Base-by-base conservation (phyloP, 306 rosid genomes). In the Glycine tomentella region DNA sequence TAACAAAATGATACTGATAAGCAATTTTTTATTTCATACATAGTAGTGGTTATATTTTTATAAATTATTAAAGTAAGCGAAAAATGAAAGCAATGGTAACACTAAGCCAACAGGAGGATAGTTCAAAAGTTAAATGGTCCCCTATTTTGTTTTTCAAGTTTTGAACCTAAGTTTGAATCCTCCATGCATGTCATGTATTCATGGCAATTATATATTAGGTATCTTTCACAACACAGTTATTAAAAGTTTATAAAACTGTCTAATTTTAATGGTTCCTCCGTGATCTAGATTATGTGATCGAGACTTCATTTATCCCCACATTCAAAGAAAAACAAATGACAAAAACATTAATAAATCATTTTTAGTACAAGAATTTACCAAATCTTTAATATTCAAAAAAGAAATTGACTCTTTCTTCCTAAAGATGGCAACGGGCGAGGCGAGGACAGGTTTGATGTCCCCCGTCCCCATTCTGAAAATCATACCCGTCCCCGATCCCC, bases 361-460 rank as follows among this genome's bases (percentile, higher is more conserved):
- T 55, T 1, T 58, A 40, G n/a, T 34, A 53, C n/a, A 73, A 16
- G 59, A 45, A 48, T 11, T 75, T 8, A 57, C 51, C 80, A 63
- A 63, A 63, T 6, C 57, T 13, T 70, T 58, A 45, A 46, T 49
- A 34, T 79, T 3, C 3, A 57, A 44, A 79, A 20, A 11, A 4
- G 10, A n/a, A 15, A 63, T 0, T 63, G 9, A 0, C 38, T 61
- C 62, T 51, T n/a, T 61, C 7, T 8, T 59, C 20, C 25, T 20
- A 20, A 20, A 20, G 25, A 20, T 20, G 25, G 25, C 25, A 20
- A 20, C 25, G 25, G 25, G 25, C 1, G 25, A 1, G 25, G 25
- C 1, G 25, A 1, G 25, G 25, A 20, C 25, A 1, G 25, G 25
- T 20, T 20, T 20, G 25, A 20, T 20, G 25, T 20, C n/a, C 25